Base-by-base conservation (phyloP, 768 basidiomycete species). In the Agaricus subrufescens region DNA sequence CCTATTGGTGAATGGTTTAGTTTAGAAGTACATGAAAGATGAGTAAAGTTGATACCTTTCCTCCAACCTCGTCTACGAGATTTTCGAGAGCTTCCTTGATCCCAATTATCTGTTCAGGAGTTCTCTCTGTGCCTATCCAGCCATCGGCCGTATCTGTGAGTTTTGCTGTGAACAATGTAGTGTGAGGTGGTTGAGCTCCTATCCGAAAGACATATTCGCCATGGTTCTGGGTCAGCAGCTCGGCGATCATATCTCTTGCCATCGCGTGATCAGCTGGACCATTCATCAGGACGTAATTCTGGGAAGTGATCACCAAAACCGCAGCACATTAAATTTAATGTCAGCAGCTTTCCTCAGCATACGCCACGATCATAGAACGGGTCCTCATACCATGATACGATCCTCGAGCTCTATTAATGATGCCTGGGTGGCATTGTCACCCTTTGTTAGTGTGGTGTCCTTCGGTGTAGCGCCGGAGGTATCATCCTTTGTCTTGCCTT, bases 131-230 rank as follows among this genome's bases (percentile, higher is more conserved):
- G 9, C 89, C 88, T 9, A 68, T 70, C 85, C 85, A 86, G 7
- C 74, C 83, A 30, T 76, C 71, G 1, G 69, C 60, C n/a, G 68
- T 72, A 45, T 78, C 76, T 5, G 69, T 71, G 2, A 80, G 61
- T 48, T 86, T 83, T 11, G 79, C 80, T 11, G 75, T 66, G 61
- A 85, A 87, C 45, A 94, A 66, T 56, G 69, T 71, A 26, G 75
- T 65, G 31, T 76, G 80, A 14, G 85, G 76, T 23, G 89, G 90
- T 45, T 79, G 85, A 50, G 75, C 66, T 54, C 91, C 91, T 67
- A 93, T 77, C 62, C 85, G 81, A 53, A 92, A 72, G 27, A 92
- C 73, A 67, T 86, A 86, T 67, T 94, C 91, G 14, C 91, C 91
- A 56, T 78, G 77, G 57, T 78, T 73, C 50, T 78, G 82, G 3